phyloP scores from a whole-genome alignment of 148 eudicot species.

The Nyssa sinensis region DNA sequence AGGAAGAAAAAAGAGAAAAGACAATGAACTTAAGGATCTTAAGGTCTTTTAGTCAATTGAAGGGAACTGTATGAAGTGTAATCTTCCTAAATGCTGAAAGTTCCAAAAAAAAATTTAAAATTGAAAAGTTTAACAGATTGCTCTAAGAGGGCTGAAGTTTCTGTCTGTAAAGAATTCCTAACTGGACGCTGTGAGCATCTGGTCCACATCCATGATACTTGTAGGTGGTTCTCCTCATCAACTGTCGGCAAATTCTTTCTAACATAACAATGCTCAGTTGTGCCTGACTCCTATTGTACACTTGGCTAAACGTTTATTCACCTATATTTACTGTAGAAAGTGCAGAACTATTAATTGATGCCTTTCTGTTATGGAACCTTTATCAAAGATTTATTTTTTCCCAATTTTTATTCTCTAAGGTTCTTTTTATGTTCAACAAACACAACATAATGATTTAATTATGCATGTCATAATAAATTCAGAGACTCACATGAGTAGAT shows the following conservation, averaged over 20 bases:
- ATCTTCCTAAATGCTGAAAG: too few relatives aligned
- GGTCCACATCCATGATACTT: not conserved
- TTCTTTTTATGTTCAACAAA: not conserved
- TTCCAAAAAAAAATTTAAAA: too few relatives aligned
- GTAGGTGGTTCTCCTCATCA: not conserved
- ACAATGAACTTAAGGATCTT: not conserved
- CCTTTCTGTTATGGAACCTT: not conserved
- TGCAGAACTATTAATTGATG: not conserved
- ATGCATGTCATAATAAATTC: not conserved
- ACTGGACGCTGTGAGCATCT: not conserved
- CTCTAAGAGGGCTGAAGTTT: not conserved
- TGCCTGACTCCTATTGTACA: not conserved
- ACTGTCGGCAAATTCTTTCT: not conserved
- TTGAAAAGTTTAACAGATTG: not conserved
- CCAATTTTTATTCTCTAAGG: not conserved
- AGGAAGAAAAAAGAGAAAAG: not conserved
- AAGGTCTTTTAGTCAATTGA: not conserved
- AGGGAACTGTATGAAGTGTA: not conserved
- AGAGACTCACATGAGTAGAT: not conserved
- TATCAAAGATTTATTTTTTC: not conserved
- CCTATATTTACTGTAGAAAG: not conserved
- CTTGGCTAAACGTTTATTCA: too few relatives aligned
- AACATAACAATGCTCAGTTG: not conserved
- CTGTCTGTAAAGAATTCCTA: not conserved
- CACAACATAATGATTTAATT: not conserved